phyloP scores from a whole-genome alignment of 1,284 basidiomycete species.

The Sporisorium iseilematis-ciliati region DNA sequence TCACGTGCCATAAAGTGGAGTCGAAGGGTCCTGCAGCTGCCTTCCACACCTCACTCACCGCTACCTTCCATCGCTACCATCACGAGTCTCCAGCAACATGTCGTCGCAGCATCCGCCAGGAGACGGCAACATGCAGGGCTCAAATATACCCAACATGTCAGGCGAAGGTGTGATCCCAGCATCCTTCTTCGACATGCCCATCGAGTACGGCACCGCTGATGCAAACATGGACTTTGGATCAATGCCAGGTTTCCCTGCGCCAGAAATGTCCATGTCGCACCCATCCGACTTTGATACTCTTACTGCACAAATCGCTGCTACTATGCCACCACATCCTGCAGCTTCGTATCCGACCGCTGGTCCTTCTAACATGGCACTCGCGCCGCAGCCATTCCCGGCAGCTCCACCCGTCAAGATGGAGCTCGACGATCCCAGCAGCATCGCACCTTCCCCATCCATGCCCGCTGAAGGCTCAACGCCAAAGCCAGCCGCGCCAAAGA shows the following conservation, averaged over 20 bases:
- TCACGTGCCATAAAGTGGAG: slow-evolving; percentile 14
- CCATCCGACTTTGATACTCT: slow-evolving; percentile 33
- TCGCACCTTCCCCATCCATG: slow-evolving; percentile 17
- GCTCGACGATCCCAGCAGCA: slow-evolving; percentile 16
- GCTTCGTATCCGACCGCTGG: slow-evolving; percentile 1
- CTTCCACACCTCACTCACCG: not conserved
- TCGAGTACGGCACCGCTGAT: slow-evolving; percentile 27
- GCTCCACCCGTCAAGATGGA: slow-evolving; percentile 23
- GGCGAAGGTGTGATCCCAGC: slow-evolving; percentile 39
- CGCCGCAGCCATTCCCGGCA: slow-evolving; percentile 3
- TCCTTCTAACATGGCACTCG: not conserved
- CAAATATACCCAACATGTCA: slow-evolving; percentile 7
- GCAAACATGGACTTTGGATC: slow-evolving; percentile 23
- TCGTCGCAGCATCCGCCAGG: slow-evolving; percentile 22
- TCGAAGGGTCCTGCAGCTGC: slow-evolving; percentile 3
- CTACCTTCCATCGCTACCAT: not conserved
- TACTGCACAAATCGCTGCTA: slow-evolving; percentile 29
- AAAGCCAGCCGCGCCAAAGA: slow-evolving; percentile 22
- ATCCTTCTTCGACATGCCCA: slow-evolving; percentile 49
- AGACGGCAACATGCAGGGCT: slow-evolving; percentile 12
- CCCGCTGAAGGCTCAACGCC: slow-evolving; percentile 16
- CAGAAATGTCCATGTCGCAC: slow-evolving; percentile 15
- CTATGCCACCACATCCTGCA: slow-evolving; percentile 14
- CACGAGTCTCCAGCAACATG: slow-evolving; percentile 8
- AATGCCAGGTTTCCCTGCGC: slow-evolving; percentile 19